Evolutionary conservation across 768 basidiomycete genomes (phyloP).

Genomic region (Calocera cornea): DNA sequence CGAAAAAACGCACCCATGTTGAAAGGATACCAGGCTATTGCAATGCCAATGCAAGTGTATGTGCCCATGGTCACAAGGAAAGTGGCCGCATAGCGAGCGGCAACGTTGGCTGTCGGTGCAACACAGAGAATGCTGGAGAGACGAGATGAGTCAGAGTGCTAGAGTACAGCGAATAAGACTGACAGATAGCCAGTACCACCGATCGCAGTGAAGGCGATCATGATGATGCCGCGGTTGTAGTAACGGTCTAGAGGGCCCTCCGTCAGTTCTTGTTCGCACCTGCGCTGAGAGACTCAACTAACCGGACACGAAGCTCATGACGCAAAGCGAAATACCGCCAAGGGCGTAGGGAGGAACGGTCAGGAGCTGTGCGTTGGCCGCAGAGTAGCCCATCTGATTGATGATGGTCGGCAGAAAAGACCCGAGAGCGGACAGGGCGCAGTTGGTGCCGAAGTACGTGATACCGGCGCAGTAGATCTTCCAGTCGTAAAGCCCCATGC

Average conservation of each 20-base stretch:
- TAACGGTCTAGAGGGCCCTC: background rate
- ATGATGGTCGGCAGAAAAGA: conserved; percentile 79
- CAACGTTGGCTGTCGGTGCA: conserved; percentile 38
- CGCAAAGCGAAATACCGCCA: conserved; percentile 48
- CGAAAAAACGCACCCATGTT: background rate
- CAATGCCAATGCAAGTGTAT: conserved; percentile 59
- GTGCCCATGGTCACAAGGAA: conserved; percentile 68
- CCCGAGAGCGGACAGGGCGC: conserved; percentile 58
- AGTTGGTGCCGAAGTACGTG: conserved; percentile 67
- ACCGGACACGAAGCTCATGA: conserved; percentile 50
- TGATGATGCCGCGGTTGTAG: background rate
- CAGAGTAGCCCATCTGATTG: background rate
- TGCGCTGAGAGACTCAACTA: conserved; percentile 37
- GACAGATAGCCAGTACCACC: background rate
- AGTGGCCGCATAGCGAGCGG: conserved; percentile 58
- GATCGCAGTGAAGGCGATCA: background rate
- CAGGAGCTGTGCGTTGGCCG: background rate
- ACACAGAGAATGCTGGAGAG: conserved; percentile 17
- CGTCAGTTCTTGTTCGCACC: conserved; percentile 26
- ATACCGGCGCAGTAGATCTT: conserved; percentile 56
- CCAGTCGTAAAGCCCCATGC: conserved; percentile 57
- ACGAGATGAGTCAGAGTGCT: background rate
- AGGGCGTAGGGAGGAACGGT: conserved; percentile 70
- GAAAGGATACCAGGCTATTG: conserved; percentile 62
- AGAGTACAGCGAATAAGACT: background rate